Evolutionary conservation across 441 rosid genomes (phyloP).

Genomic region (Jatropha podagrica): DNA sequence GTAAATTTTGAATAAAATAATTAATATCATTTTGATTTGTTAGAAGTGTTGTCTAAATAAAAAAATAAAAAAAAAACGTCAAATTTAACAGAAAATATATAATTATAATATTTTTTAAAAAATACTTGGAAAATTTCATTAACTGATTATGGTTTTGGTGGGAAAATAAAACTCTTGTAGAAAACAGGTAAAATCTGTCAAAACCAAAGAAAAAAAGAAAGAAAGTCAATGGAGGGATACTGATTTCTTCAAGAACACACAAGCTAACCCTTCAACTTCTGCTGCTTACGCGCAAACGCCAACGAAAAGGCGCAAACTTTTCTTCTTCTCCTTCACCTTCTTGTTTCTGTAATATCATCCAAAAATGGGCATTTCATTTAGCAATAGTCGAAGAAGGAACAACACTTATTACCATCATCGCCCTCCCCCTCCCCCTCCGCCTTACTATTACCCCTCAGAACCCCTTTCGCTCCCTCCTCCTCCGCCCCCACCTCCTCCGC

Average conservation of each 20-base stretch:
- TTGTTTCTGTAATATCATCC: neutral
- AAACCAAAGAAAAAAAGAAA: neutral
- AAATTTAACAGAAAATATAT: too few species aligned
- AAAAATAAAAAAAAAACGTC: too few species aligned
- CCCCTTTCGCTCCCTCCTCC: conserved; percentile 32
- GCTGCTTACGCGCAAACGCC: neutral
- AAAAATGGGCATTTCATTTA: conserved; percentile 71
- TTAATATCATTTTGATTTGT: too few species aligned
- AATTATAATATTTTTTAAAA: neutral
- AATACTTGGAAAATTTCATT: neutral
- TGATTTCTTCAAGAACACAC: conserved; percentile 16
- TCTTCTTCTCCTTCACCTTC: neutral
- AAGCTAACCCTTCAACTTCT: conserved; percentile 3
- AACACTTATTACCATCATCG: conserved; percentile 35
- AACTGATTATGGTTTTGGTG: neutral
- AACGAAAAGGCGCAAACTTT: neutral
- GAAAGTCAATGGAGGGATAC: neutral
- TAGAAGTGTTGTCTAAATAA: too few species aligned
- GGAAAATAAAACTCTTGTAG: neutral
- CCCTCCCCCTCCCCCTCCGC: conserved; percentile 32
- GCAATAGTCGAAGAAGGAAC: conserved; percentile 51
- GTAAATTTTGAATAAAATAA: too few species aligned
- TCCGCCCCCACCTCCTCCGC: conserved; percentile 28
- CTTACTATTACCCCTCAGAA: conserved; percentile 32
- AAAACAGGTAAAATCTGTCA: conserved; percentile 3